These are phyloP conservation scores for Phellinidium pouzarii DNA, from an alignment of 1,284 basidiomycete genomes.

Conservation along the genomic window DNA sequence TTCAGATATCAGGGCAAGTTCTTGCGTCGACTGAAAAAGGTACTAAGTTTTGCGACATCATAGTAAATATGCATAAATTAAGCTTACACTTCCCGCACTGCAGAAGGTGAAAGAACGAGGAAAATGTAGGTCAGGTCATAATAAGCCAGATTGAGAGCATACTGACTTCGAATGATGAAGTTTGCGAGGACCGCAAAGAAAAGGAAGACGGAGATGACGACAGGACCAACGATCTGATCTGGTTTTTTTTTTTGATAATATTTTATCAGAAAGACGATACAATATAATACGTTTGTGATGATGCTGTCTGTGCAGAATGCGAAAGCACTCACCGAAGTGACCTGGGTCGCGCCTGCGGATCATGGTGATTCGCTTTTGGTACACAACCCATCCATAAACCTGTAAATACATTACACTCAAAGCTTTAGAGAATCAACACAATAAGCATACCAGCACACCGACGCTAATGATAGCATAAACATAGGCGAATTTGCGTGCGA, in stretches of 20 bases:
- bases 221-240: constrained; percentile 79
- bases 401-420: constrained; percentile 24
- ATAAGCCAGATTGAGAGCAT: neutral
- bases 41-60: neutral
- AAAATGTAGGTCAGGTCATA: neutral
- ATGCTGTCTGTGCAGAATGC: too few relatives aligned
- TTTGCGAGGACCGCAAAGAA: constrained; percentile 84
- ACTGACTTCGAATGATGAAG: constrained; percentile 75
- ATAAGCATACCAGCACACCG: constrained; percentile 46
- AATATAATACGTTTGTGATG: too few relatives aligned
- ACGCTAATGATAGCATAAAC: constrained; percentile 78
- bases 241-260: too few relatives aligned
- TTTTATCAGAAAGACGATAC: too few relatives aligned
- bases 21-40: neutral
- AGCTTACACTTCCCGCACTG: constrained; percentile 14
- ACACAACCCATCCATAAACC: constrained; percentile 84
- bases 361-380: constrained; percentile 86
- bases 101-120: neutral
- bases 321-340: constrained; percentile 64
- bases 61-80: neutral
- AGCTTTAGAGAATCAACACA: neutral
- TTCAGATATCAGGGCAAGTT: too few relatives aligned
- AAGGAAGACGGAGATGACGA: constrained; percentile 72
- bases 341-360: constrained; percentile 90
- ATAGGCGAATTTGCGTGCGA: constrained; percentile 78